Evolutionary conservation across 2,329 filamentous ascomycete genomes (phyloP).

Genomic region (Cladorrhinum sp.): DNA sequence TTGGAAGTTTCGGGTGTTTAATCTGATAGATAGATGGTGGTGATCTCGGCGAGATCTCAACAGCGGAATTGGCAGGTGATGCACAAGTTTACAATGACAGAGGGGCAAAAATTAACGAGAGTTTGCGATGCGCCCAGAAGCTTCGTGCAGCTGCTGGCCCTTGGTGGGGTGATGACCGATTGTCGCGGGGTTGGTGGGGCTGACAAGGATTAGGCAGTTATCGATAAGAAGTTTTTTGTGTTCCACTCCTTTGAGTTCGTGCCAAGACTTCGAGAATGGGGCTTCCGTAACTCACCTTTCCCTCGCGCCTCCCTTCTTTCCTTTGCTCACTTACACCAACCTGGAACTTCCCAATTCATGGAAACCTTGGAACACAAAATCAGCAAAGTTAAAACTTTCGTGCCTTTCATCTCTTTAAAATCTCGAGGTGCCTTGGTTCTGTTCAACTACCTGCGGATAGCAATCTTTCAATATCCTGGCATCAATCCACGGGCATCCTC

Average conservation of each 20-base stretch:
- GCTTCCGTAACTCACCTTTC: background rate
- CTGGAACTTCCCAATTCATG: too few species aligned
- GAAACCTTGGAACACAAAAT: background rate
- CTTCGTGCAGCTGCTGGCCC: slow-evolving; percentile 1
- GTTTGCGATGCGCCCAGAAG: slow-evolving; percentile 7
- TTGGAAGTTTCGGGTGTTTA: slow-evolving; percentile 10
- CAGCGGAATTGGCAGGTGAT: background rate
- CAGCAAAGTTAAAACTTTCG: background rate
- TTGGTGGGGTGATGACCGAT: slow-evolving; percentile 14
- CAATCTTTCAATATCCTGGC: background rate
- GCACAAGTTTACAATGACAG: background rate
- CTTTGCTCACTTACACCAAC: too few species aligned
- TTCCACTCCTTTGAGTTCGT: background rate
- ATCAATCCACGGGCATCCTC: background rate
- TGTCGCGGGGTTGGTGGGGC: slow-evolving; percentile 12
- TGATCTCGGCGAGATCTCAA: background rate
- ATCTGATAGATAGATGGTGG: background rate
- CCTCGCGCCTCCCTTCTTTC: background rate
- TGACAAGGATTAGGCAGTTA: slow-evolving; percentile 9
- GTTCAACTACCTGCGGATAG: too few species aligned
- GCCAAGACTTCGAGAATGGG: background rate
- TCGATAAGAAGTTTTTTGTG: slow-evolving; percentile 12
- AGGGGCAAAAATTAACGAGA: background rate
- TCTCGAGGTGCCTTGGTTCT: too few species aligned
- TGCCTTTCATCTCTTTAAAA: too few species aligned